Percentiles rank a stretch among this genome's conserved stretches.
Evolutionary conservation across 2,329 filamentous ascomycete species (phyloP).

Genomic region (Colletotrichum australisinense): DNA sequence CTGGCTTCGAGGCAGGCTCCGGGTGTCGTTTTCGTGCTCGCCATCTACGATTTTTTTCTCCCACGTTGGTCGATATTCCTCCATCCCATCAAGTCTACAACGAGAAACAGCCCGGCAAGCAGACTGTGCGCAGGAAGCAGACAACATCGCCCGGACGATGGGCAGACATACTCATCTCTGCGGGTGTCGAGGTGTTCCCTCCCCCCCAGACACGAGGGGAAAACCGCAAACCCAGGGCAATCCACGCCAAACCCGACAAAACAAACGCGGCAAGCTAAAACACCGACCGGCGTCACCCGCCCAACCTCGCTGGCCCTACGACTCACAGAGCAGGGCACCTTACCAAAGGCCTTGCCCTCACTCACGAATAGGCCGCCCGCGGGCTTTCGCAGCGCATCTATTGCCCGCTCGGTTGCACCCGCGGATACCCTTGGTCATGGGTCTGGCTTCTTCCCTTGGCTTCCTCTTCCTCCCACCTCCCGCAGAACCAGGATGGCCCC

Average conservation of each 20-base stretch:
- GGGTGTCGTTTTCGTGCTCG: not conserved
- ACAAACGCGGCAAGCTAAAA: slow-evolving; percentile 13
- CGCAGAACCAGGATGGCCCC: slow-evolving; percentile 7
- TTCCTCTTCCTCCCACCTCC: not conserved
- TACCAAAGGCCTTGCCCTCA: no score
- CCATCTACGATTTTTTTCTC: not conserved
- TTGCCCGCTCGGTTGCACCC: not conserved
- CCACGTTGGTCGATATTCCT: not conserved
- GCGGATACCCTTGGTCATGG: not conserved
- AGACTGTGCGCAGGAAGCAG: not conserved
- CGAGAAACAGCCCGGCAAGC: not conserved
- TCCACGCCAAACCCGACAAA: not conserved
- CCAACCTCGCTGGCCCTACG: not conserved
- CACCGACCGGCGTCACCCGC: slow-evolving; percentile 1
- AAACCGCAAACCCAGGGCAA: not conserved
- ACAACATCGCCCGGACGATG: not conserved
- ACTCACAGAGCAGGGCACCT: not conserved
- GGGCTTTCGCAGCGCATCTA: not conserved
- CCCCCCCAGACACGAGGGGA: no score
- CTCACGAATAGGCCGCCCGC: not conserved
- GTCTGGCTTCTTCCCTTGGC: not conserved
- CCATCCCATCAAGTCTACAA: no score
- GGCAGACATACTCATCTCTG: not conserved
- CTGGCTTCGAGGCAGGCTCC: not conserved
- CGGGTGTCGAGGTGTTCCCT: not conserved